phyloP scores from a whole-genome alignment of 78 protist species.

The Anaeramoeba flamelloides region DNA sequence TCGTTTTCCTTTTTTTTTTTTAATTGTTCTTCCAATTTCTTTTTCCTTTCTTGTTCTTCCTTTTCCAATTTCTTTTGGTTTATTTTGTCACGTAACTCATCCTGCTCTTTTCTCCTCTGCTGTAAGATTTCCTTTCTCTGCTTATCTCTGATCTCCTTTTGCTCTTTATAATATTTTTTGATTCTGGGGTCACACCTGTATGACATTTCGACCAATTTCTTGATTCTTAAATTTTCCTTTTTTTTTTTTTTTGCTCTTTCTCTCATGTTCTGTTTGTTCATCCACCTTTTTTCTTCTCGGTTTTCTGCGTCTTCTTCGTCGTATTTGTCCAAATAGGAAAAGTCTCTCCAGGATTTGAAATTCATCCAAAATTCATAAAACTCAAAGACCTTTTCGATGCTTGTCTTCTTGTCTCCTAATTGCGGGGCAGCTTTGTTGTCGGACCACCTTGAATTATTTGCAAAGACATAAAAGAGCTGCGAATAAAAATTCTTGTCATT shows the following conservation, averaged over 20 bases:
- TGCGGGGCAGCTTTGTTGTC: not conserved
- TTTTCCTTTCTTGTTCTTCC: not conserved
- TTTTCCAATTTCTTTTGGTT: not conserved
- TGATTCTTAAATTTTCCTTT: not conserved
- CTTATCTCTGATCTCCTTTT: not conserved
- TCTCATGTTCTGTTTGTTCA: not conserved
- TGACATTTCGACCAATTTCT: not conserved
- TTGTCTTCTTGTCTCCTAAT: not conserved
- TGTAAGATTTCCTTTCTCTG: not conserved
- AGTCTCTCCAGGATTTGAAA: not conserved
- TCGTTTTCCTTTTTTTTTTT: not conserved
- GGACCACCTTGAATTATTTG: not conserved
- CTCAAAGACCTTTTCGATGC: not conserved
- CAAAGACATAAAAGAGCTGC: not conserved
- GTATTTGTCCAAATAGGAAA: not conserved
- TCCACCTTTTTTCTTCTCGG: not conserved
- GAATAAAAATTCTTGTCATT: not conserved
- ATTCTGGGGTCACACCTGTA: not conserved
- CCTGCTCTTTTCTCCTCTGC: not conserved
- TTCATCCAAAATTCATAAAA: not conserved
- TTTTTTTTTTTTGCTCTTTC: not conserved
- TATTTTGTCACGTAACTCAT: not conserved
- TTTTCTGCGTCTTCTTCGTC: not conserved
- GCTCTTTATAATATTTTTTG: not conserved
- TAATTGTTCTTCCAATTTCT: not conserved